These are phyloP conservation scores for Prunus fruticosa DNA, from an alignment of 306 rosid genomes.

Conservation along the genomic window DNA sequence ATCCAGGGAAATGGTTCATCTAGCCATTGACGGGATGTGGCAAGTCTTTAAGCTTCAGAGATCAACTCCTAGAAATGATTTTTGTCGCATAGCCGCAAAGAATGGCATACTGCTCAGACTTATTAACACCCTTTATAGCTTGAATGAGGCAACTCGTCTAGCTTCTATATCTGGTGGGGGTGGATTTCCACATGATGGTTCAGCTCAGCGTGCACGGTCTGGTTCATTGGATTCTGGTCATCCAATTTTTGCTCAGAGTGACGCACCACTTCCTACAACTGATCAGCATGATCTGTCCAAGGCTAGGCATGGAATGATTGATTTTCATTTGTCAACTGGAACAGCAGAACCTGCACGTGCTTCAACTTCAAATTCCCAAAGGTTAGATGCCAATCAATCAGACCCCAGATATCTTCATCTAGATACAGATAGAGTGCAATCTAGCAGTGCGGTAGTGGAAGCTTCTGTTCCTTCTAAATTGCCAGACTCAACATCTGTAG, in stretches of 20 bases:
- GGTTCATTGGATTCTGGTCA: conserved; percentile 73
- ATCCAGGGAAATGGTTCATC: conserved; percentile 97
- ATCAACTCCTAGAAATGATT: conserved; percentile 90
- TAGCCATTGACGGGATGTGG: conserved; percentile 99
- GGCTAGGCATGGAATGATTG: conserved; percentile 63
- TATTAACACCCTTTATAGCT: conserved; percentile 92
- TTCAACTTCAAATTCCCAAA: conserved; percentile 78
- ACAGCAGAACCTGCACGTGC: conserved; percentile 66
- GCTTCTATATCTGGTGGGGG: conserved; percentile 83
- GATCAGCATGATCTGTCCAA: conserved; percentile 66
- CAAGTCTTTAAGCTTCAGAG: conserved; percentile 98
- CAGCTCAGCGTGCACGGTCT: conserved; percentile 70
- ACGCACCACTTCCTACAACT: conserved; percentile 44
- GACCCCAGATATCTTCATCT: conserved; percentile 35
- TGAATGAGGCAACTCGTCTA: conserved; percentile 93
- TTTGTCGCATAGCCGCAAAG: conserved; percentile 94
- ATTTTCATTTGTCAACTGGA: conserved; percentile 51
- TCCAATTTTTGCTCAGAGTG: conserved; percentile 62
- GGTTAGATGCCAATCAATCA: conserved; percentile 61
- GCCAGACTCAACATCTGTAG: conserved; percentile 40
- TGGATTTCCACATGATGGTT: conserved; percentile 70
- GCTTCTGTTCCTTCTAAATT: conserved; percentile 39
- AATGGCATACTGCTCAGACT: conserved; percentile 94
- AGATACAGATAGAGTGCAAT: conserved; percentile 70
- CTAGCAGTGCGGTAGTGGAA: conserved; percentile 55